Evolutionary conservation across 139 green algal genomes (phyloP), one percentile per base, ranked within the genome.

Genomic region (Volvox africanus): DNA sequence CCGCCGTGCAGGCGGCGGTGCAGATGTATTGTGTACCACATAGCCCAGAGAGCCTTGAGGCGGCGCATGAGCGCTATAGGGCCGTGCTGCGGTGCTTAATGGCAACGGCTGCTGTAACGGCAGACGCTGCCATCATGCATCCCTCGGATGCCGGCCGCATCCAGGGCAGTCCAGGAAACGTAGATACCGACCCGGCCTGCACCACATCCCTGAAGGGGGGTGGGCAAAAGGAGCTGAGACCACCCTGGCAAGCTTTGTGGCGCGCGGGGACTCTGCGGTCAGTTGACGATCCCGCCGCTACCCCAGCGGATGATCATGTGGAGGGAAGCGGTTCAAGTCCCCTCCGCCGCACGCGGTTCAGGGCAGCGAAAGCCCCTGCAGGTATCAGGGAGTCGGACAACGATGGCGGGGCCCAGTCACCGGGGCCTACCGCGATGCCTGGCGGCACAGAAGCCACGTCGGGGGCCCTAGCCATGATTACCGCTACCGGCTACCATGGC

Each of bases 41-140:
- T 50, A 85, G 18, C 9, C 86, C 86, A 3, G 86, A 90, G 75
- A 78, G 22, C 6, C 55, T 90, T 24, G 73, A 90, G 86, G 73
- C 13, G 17, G 86, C 86, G 32, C 86, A 90, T 28, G 86, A 19
- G 32, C 73, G 86, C 14, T 90, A 90, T 65, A 19, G 22, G 32
- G 55, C 73, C 21, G 21, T n/a, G 1, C 55, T 85, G 1, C 73
- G 75, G 18, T 77, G 86, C 86, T 32, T 90, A 13, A 62, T 90
- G 73, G 55, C 44, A 30, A 73, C 85, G 19, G 85, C 71, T 35
- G 78, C 78, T 20, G 32, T 20, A 33, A 36, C 19, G 2, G 30
- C 71, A 79, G 71, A 30, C 6, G 11, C 76, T 61, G 76, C 78
- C 36, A 44, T 21, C 14, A 79, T 21, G 5, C 22, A 75, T 26